A percentile compares a stretch with the other conserved stretches of the same genome.
Conservation (phyloP, 2,329 filamentous ascomycete species). For the Diplodia scrobiculata region DNA sequence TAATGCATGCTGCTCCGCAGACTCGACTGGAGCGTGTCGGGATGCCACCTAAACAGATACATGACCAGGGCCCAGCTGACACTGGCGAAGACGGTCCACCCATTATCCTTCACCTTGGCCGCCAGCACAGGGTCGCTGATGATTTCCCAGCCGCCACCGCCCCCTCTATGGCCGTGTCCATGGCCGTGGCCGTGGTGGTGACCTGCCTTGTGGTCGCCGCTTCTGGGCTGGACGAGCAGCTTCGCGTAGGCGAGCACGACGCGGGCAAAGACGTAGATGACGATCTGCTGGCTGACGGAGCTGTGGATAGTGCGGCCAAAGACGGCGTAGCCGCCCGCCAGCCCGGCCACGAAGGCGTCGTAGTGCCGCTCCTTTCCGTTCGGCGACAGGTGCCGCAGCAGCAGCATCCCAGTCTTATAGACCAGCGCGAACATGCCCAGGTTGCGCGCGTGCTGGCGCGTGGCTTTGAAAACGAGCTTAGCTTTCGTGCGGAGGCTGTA, state of each 20-base stretch:
- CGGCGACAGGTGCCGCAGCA: conserved; percentile 62
- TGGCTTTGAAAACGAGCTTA: conserved; percentile 78
- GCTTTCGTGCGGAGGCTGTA: conserved; percentile 71
- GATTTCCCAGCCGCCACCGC: conserved; percentile 46
- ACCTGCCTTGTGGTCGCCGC: conserved; percentile 30
- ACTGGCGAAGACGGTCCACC: conserved; percentile 91
- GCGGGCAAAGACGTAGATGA: conserved; percentile 95
- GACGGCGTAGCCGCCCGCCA: conserved; percentile 88
- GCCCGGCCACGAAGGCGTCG: conserved; percentile 82
- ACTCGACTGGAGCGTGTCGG: conserved; percentile 86
- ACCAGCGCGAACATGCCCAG: conserved; percentile 86
- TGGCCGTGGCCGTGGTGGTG: not conserved
- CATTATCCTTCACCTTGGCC: conserved; percentile 57
- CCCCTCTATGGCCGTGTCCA: conserved; percentile 37
- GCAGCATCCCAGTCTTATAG: conserved; percentile 81
- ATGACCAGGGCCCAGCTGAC: conserved; percentile 92
- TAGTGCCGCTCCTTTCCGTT: conserved; percentile 66
- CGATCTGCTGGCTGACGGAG: conserved; percentile 91
- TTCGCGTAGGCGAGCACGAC: conserved; percentile 83
- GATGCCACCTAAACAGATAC: conserved; percentile 91
- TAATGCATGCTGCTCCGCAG: conserved; percentile 95
- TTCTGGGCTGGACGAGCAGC: conserved; percentile 68
- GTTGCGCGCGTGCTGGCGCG: conserved; percentile 85
- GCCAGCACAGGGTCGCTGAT: conserved; percentile 44
- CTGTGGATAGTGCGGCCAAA: conserved; percentile 81